These are phyloP conservation scores for Leishmania tropica DNA, from an alignment of 208 protist genomes.

Conservation along the genomic window DNA sequence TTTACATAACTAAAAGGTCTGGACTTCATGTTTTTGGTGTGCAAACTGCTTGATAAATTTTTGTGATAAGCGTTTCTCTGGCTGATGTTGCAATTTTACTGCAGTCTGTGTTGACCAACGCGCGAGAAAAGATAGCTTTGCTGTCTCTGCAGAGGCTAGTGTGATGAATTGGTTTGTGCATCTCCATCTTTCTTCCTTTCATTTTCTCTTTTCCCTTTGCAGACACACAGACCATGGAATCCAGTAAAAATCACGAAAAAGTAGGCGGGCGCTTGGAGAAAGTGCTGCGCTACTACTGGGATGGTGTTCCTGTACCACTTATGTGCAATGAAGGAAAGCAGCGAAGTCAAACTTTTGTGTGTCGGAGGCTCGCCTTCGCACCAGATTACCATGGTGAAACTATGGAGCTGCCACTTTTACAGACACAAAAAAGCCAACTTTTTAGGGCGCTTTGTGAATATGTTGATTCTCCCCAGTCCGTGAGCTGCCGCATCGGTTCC, in stretches of 20 bases:
- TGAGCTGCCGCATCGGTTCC: slow-evolving; percentile 79
- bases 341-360: slow-evolving; percentile 56
- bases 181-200: slow-evolving; percentile 19
- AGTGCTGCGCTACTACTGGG: slow-evolving; percentile 81
- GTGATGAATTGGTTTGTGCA: slow-evolving; percentile 11
- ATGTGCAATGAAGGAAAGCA: slow-evolving; percentile 35
- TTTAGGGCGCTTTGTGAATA: slow-evolving; percentile 49
- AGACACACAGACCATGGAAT: slow-evolving; percentile 39
- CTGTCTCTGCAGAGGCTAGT: not conserved
- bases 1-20: not conserved
- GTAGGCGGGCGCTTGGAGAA: slow-evolving; percentile 76
- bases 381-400: slow-evolving; percentile 80
- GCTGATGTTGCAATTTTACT: not conserved
- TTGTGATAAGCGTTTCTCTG: not conserved
- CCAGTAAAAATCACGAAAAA: slow-evolving; percentile 43
- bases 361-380: slow-evolving; percentile 63
- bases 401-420: slow-evolving; percentile 30
- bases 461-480: slow-evolving; percentile 30
- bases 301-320: slow-evolving; percentile 81
- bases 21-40: not conserved
- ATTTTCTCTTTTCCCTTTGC: slow-evolving; percentile 27
- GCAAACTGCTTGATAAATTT: not conserved
- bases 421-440: slow-evolving; percentile 13
- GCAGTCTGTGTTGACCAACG: not conserved
- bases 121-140: not conserved